Base-by-base conservation (phyloP, 441 rosid species). In the Pelargonium cotyledonis region DNA sequence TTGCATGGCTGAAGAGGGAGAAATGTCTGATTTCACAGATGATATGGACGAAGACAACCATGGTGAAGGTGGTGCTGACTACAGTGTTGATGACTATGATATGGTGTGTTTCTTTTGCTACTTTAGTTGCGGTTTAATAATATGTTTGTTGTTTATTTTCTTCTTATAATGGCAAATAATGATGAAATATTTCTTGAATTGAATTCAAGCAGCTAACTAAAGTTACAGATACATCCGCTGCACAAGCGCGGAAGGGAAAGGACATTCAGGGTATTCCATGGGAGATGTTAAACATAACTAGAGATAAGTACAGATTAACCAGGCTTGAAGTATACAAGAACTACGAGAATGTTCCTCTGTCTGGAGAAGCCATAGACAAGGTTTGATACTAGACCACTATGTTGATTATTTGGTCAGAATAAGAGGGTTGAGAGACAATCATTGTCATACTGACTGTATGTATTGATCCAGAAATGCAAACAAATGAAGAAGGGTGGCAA, bases 211-310 rank as follows among this genome's bases (percentile, higher is more conserved):
- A 84, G 88, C 84, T 78, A 19, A 80, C 86, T 15, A 82, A 68
- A 75, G 76, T 79, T 14, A 84, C 85, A 9, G 92, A 85, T 70
- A 87, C 89, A 12, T 84, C 87, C 18, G 74, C 89, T n/a, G 77
- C 77, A 3, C 85, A 85, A 76, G 89, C 88, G 1, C 73, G 89
- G 73, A 75, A 72, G n/a, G 92, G 88, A 16, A 84, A 84, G 53
- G 89, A 87, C 76, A 82, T 87, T 31, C 92, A 87, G 76, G 92
- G 92, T 19, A 87, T 87, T 73, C 92, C 88, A 0, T 87, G 92
- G 92, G 85, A 82, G 6, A 79, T 80, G 38, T 74, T 87, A 78
- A 83, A 79, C 68, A 81, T 85, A 57, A 80, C 84, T 6, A 81
- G 87, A 70, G 89, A 85, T 1, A 81, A 74, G 18, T 85, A 85